phyloP scores from a whole-genome alignment of 257 asterid genomes.

The Ballota nigra region DNA sequence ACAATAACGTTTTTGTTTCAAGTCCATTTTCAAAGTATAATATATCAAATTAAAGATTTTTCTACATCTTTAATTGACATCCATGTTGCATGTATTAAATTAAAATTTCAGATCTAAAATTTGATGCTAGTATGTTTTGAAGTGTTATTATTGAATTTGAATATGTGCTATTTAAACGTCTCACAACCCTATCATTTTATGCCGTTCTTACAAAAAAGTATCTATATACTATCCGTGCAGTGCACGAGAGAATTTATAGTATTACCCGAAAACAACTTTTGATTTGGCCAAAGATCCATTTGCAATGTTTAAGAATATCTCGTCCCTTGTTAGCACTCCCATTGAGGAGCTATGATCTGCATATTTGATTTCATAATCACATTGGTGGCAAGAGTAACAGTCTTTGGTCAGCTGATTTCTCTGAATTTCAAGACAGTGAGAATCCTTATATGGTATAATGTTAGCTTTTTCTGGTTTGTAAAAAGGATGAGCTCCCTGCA shows the following conservation, averaged over 20 bases:
- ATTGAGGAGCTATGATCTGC: conserved; percentile 78
- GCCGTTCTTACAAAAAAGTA: too few relatives aligned
- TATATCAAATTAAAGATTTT: neutral
- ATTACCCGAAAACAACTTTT: conserved; percentile 62
- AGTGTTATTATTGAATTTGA: neutral
- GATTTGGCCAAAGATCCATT: conserved; percentile 55
- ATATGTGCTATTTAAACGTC: neutral
- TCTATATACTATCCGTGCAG: too few relatives aligned
- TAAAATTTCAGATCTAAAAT: neutral
- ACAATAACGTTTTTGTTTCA: neutral
- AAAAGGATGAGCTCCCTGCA: conserved; percentile 78
- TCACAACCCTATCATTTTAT: neutral
- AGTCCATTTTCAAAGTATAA: neutral
- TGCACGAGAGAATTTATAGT: neutral
- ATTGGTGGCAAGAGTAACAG: conserved; percentile 56
- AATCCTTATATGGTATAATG: conserved; percentile 45
- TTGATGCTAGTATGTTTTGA: neutral
- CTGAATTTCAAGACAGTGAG: conserved; percentile 57
- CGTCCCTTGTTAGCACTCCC: conserved; percentile 74
- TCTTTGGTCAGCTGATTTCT: conserved; percentile 26
- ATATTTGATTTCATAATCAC: conserved; percentile 77
- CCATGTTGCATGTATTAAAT: neutral
- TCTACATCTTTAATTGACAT: neutral
- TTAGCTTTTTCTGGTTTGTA: conserved; percentile 58
- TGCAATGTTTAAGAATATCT: conserved; percentile 48